phyloP scores from a whole-genome alignment of 2,329 filamentous ascomycete genomes.

The Elsinoe australis region DNA sequence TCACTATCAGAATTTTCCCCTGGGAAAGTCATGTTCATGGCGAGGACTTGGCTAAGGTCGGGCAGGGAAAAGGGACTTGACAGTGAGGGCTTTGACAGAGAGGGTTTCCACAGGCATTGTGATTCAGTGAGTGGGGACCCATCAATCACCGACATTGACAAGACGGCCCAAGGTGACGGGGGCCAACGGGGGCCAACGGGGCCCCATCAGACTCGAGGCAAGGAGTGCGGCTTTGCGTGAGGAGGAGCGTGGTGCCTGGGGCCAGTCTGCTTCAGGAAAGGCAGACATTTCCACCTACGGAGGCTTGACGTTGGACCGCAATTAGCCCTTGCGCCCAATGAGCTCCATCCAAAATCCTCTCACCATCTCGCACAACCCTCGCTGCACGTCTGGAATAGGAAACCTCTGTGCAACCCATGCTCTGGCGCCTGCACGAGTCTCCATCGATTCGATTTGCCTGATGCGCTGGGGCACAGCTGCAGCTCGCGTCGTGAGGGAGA shows the following conservation, averaged over 20 bases:
- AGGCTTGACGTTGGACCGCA: not conserved
- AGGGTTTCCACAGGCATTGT: conserved; percentile 6
- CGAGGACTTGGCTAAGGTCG: not conserved
- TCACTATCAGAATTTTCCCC: conserved; percentile 1
- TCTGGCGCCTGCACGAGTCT: not conserved
- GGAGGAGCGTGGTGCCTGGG: no score
- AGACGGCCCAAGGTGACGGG: not conserved
- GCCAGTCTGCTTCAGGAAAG: not conserved
- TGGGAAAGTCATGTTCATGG: not conserved
- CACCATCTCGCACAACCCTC: no score
- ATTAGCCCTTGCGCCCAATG: not conserved
- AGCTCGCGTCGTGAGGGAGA: not conserved
- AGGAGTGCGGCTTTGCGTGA: no score
- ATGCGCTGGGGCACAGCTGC: not conserved
- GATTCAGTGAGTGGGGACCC: conserved; percentile 6
- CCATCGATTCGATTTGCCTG: not conserved
- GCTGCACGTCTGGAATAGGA: no score
- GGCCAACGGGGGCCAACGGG: not conserved
- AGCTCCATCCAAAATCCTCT: not conserved
- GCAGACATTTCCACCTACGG: not conserved
- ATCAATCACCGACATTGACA: conserved; percentile 10
- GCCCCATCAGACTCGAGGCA: no score
- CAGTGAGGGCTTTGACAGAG: not conserved
- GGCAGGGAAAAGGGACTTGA: not conserved
- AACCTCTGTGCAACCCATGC: not conserved